Evolutionary conservation across 176 grass and related monocot species (phyloP), one percentile per base, ranked within the genome.

Genomic region (Eragrostis nindensis): DNA sequence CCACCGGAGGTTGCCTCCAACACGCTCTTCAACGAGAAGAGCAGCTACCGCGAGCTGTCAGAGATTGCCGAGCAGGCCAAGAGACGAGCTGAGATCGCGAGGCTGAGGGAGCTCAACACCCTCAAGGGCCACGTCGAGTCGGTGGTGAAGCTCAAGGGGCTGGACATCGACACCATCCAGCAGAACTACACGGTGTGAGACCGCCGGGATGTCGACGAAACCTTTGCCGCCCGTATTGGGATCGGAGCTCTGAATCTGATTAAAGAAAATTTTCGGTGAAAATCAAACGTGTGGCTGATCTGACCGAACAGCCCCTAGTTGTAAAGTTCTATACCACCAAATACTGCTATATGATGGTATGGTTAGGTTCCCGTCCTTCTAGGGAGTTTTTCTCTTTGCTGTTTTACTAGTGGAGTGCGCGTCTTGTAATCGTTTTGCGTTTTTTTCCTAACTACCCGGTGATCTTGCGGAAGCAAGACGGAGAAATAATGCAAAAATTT

Each of bases 61-160:
- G 97, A 99, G 72, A 96, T 99, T 11, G 97, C 97, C 0, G 97
- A 99, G 86, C 88, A 96, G 71, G 97, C 97, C 76, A 99, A 99
- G 79, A 86, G 97, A 26, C 83, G 97, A 76, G 93, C 93, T 45
- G 97, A 96, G 89, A 94, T 99, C 29, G 97, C 97, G 38, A 90
- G 88, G 83, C 68, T 90, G 68, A 78, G 88, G 45, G 88, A 90
- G 68, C 83, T 90, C 19, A 86, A 16, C 88, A 90, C 88, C 0
- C 88, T 90, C 22, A 90, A 90, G 88, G 88, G 88, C 60, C 88
- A 90, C 50, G 88, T 90, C 18, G 88, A 90, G 27, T 90, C 88
- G 24, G 88, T 90, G 30, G 88, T 90, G 66, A 90, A 90, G 83
- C 83, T 90, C 42, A 90, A 90, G 78, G 88, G 88, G 32, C 88